A percentile compares a stretch with the other conserved stretches of the same genome.
Evolutionary conservation across 2,329 filamentous ascomycete species (phyloP).

Genomic region (Pleoardoris graminearum): DNA sequence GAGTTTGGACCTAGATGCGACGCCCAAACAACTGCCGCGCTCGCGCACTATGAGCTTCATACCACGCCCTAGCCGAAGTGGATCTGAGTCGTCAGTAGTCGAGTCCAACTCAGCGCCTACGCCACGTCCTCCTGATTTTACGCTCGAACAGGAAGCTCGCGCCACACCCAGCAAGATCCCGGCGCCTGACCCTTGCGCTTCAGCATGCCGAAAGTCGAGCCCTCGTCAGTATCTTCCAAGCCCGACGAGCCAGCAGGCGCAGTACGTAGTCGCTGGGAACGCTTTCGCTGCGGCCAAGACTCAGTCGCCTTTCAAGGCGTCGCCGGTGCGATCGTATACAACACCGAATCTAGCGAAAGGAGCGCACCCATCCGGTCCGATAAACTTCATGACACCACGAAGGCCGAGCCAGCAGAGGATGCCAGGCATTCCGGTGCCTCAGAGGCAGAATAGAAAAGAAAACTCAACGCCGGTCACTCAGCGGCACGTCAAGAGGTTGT

Average conservation of each 20-base stretch:
- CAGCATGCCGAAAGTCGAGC: slow-evolving; percentile 25
- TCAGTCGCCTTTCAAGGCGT: slow-evolving; percentile 18
- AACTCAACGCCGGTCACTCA: slow-evolving; percentile 24
- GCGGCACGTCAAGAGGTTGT: slow-evolving; percentile 17
- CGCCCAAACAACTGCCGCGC: slow-evolving; percentile 28
- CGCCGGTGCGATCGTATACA: slow-evolving; percentile 32
- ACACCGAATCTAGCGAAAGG: slow-evolving; percentile 34
- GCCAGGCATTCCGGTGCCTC: slow-evolving; percentile 11
- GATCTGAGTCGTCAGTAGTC: slow-evolving; percentile 10
- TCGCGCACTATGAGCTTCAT: slow-evolving; percentile 41
- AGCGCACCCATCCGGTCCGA: slow-evolving; percentile 14
- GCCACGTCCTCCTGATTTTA: neutral
- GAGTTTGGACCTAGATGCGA: slow-evolving; percentile 16
- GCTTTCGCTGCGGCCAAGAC: slow-evolving; percentile 14
- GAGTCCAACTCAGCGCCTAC: slow-evolving; percentile 11
- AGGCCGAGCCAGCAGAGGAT: slow-evolving; percentile 19
- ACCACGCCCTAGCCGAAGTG: slow-evolving; percentile 27
- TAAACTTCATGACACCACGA: slow-evolving; percentile 23
- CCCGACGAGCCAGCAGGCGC: slow-evolving; percentile 22
- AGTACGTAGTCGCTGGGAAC: slow-evolving; percentile 20
- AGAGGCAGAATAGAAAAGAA: slow-evolving; percentile 22
- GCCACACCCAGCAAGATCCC: slow-evolving; percentile 33
- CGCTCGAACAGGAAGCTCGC: slow-evolving; percentile 11
- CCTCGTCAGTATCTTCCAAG: slow-evolving; percentile 29
- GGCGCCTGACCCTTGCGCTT: slow-evolving; percentile 29